phyloP scores from a whole-genome alignment of 176 grass and related monocot species.

The Hordeum marinum region DNA sequence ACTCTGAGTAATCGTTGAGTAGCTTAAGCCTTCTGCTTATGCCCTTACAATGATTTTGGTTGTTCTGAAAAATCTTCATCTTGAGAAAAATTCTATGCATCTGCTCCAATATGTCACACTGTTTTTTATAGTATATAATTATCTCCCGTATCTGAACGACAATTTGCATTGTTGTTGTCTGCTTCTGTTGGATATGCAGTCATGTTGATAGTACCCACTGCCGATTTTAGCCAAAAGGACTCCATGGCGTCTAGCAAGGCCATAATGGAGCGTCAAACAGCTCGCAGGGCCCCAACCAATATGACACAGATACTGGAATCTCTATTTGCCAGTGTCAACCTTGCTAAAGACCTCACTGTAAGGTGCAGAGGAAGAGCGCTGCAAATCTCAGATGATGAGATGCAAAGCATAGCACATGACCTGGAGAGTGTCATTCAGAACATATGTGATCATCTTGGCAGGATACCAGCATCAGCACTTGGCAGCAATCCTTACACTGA shows the following conservation, averaged over 20 bases:
- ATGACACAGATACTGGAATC: constrained; percentile 43
- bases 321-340: constrained; percentile 44
- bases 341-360: constrained; percentile 62
- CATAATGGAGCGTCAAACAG: constrained; percentile 49
- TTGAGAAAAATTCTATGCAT: background rate
- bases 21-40: background rate
- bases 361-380: constrained; percentile 49
- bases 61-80: background rate
- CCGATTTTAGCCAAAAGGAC: constrained; percentile 31
- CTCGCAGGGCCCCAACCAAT: constrained; percentile 32
- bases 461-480: constrained; percentile 48
- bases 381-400: constrained; percentile 41
- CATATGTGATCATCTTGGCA: constrained; percentile 61
- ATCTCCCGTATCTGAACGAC: background rate
- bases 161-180: constrained; percentile 24
- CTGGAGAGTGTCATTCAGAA: constrained; percentile 59
- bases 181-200: constrained; percentile 39
- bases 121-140: constrained; percentile 3
- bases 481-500: constrained; percentile 31
- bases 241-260: constrained; percentile 36
- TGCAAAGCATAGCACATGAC: constrained; percentile 48
- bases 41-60: constrained; percentile 1
- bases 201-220: constrained; percentile 44
- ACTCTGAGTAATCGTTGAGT: background rate
- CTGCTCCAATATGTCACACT: background rate